Percentiles rank a stretch among this genome's conserved stretches.
Evolutionary conservation across 1,284 basidiomycete genomes (phyloP).

Genomic region (Inonotus obliquus): DNA sequence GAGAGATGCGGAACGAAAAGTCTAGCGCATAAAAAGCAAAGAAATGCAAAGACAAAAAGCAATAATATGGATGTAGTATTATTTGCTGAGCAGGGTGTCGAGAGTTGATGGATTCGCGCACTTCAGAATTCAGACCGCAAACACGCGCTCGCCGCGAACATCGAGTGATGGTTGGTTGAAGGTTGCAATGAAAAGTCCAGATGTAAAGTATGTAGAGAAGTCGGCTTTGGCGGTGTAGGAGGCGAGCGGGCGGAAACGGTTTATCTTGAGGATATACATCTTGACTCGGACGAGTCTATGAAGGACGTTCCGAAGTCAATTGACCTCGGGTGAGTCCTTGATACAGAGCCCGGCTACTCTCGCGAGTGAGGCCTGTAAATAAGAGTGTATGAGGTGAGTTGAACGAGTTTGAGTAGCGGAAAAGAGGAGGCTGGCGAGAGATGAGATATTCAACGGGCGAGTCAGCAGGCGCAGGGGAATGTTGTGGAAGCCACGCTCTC

Average conservation of each 20-base stretch:
- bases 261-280: conserved; percentile 14
- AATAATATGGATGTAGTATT: background rate
- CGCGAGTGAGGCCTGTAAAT: conserved; percentile 12
- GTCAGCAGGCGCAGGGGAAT: background rate
- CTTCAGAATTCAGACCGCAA: conserved; percentile 2
- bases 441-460: background rate
- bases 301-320: conserved; percentile 16
- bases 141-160: conserved; percentile 14
- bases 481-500: background rate
- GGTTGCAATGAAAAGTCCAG: background rate
- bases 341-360: conserved; percentile 15
- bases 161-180: conserved; percentile 3
- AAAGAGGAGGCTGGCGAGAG: background rate
- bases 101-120: background rate
- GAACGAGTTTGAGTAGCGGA: background rate
- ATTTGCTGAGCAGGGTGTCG: conserved; percentile 4
- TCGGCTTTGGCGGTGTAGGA: conserved; percentile 5
- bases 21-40: conserved; percentile 11
- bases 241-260: conserved; percentile 12
- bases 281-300: conserved; percentile 17
- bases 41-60: background rate
- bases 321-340: conserved; percentile 13
- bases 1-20: background rate
- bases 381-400: background rate
- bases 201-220: background rate